A percentile compares a stretch with the other conserved stretches of the same genome.
These are phyloP conservation scores for Nicotiana knightiana DNA, from an alignment of 257 asterid genomes.

Conservation along the genomic window DNA sequence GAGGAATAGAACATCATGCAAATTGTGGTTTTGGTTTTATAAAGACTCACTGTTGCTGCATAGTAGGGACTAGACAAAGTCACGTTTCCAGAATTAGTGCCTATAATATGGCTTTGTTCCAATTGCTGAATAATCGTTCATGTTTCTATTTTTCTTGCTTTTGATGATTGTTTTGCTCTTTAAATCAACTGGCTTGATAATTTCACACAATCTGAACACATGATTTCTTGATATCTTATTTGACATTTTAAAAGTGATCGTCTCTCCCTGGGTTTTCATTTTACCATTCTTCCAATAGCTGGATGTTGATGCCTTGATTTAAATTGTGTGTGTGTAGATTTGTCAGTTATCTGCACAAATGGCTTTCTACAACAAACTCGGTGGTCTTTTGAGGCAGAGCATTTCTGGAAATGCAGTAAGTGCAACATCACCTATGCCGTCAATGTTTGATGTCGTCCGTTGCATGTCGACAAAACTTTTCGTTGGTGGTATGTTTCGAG, in stretches of 20 bases:
- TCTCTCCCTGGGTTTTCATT: not conserved
- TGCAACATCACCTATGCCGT: conserved; percentile 22
- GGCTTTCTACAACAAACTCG: conserved; percentile 65
- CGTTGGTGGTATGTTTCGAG: conserved; percentile 42
- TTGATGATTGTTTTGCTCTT: not conserved
- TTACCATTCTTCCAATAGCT: not conserved
- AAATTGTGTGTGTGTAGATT: conserved; percentile 12
- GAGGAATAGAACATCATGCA: not conserved
- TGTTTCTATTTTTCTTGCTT: not conserved
- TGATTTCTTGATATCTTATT: not conserved
- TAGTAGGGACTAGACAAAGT: not conserved
- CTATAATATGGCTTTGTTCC: not conserved
- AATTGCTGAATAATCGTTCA: not conserved
- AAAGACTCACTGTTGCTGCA: not conserved
- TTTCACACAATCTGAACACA: not conserved
- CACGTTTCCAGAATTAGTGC: not conserved
- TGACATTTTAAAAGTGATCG: not conserved
- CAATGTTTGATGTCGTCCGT: no score
- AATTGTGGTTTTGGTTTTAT: not conserved
- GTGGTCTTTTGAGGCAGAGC: conserved; percentile 49
- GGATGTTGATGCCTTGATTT: not conserved
- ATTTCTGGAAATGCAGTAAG: conserved; percentile 22
- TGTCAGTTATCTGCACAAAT: conserved; percentile 25
- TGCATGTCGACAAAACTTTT: conserved; percentile 29
- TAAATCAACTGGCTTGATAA: not conserved